Evolutionary conservation across 2,329 filamentous ascomycete genomes (phyloP).

Genomic region (Lasiodiplodia hormozganensis): DNA sequence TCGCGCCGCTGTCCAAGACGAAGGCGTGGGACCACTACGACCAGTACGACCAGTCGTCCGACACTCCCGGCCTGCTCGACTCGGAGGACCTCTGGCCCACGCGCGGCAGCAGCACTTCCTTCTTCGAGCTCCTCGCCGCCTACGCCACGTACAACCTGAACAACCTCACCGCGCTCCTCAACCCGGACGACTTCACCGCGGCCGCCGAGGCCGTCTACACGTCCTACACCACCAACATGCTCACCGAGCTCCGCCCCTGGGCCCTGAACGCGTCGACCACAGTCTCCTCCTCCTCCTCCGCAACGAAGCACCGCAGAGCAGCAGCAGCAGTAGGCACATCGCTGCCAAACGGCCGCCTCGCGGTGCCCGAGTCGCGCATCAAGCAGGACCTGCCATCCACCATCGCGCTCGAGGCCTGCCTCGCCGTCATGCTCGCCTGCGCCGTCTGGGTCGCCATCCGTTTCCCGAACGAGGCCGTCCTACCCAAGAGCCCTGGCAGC

Average conservation of each 20-base stretch:
- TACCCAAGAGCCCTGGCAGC: slow-evolving; percentile 22
- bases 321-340: background rate
- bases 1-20: slow-evolving; percentile 5
- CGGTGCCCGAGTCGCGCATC: background rate
- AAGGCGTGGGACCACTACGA: slow-evolving; percentile 20
- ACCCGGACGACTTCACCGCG: background rate
- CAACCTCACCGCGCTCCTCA: background rate
- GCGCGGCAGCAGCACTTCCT: slow-evolving; percentile 20
- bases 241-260: slow-evolving; percentile 21
- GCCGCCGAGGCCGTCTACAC: slow-evolving; percentile 2
- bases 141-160: background rate
- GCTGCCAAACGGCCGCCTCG: background rate
- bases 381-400: background rate
- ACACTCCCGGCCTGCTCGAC: slow-evolving; percentile 17
- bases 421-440: background rate
- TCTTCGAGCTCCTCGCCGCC: slow-evolving; percentile 25
- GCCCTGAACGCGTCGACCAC: background rate
- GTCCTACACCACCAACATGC: slow-evolving; percentile 19
- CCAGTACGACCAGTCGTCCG: slow-evolving; percentile 18
- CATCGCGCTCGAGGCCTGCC: background rate
- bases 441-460: background rate
- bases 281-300: no score
- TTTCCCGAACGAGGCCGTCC: background rate
- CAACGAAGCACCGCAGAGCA: background rate
- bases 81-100: slow-evolving; percentile 10